These are phyloP conservation scores for Lenzites betulinus DNA, from an alignment of 768 basidiomycete genomes.

Conservation along the genomic window DNA sequence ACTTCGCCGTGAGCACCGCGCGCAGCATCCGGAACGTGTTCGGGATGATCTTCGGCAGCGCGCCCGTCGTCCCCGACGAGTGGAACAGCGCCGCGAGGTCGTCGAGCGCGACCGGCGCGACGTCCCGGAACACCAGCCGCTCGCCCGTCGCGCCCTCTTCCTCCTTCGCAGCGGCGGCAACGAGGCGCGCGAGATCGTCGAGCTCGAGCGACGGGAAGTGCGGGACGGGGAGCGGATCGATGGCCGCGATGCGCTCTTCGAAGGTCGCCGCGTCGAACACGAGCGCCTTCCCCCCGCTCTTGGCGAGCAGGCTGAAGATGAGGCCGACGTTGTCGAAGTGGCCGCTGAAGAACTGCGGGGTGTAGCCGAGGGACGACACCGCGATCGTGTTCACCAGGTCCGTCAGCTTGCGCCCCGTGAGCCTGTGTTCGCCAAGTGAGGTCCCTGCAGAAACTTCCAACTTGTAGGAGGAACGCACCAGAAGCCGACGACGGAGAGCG, in stretches of 20 bases:
- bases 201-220: constrained; percentile 1
- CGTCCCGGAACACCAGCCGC: background rate
- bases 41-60: constrained; percentile 25
- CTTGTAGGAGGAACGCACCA: background rate
- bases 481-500: constrained; percentile 2
- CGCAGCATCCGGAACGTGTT: constrained; percentile 18
- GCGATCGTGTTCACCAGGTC: constrained; percentile 22
- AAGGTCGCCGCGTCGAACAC: constrained; percentile 9
- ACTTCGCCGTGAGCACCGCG: constrained; percentile 7
- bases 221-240: background rate
- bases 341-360: constrained; percentile 25
- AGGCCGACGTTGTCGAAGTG: constrained; percentile 9
- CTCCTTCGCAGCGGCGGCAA: background rate
- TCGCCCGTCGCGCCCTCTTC: too few relatives aligned
- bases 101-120: constrained; percentile 1
- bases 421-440: constrained; percentile 4
- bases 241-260: background rate
- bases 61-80: constrained; percentile 23
- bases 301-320: constrained; percentile 12
- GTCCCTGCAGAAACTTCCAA: background rate
- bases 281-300: constrained; percentile 17
- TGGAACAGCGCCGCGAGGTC: constrained; percentile 21
- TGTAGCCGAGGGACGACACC: constrained; percentile 17
- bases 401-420: constrained; percentile 17
- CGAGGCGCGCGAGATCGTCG: background rate